Conservation (phyloP, 441 rosid genomes). For the Cnidoscolus chayamansa region DNA sequence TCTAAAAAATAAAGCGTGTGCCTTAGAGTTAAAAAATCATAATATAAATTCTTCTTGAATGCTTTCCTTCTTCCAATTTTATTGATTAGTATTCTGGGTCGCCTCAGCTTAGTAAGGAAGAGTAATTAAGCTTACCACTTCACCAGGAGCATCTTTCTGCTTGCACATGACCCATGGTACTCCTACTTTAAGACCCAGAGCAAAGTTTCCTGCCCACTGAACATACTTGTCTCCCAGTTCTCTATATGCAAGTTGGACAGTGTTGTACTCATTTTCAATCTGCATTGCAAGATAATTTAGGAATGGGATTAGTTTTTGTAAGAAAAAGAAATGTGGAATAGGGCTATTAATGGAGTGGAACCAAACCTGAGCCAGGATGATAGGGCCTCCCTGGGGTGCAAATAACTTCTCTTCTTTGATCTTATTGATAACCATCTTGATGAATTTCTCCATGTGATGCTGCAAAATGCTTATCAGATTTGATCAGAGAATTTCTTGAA, state of each 20-base stretch:
- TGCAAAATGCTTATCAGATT: conserved; percentile 26
- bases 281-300: conserved; percentile 28
- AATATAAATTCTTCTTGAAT: not conserved
- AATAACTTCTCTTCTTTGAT: conserved; percentile 63
- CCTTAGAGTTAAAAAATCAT: not conserved
- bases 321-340: not conserved
- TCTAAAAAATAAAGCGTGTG: conserved; percentile 34
- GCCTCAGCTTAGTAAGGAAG: no score
- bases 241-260: conserved; percentile 71
- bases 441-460: conserved; percentile 64
- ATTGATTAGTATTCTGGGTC: no score
- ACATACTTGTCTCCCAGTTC: conserved; percentile 57
- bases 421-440: conserved; percentile 48
- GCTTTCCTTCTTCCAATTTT: not conserved
- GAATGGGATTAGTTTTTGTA: not conserved
- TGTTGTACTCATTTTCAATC: conserved; percentile 97
- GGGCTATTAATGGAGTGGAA: not conserved
- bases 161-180: conserved; percentile 98
- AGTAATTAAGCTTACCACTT: conserved; percentile 41
- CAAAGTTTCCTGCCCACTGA: conserved; percentile 81
- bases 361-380: conserved; percentile 71
- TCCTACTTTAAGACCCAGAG: conserved; percentile 42
- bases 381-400: conserved; percentile 91
- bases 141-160: conserved; percentile 87
- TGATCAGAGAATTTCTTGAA: conserved; percentile 7